A percentile compares a stretch with the other conserved stretches of the same genome.
Evolutionary conservation across 2,329 filamentous ascomycete species (phyloP).

Genomic region (Anisogramma anomala): DNA sequence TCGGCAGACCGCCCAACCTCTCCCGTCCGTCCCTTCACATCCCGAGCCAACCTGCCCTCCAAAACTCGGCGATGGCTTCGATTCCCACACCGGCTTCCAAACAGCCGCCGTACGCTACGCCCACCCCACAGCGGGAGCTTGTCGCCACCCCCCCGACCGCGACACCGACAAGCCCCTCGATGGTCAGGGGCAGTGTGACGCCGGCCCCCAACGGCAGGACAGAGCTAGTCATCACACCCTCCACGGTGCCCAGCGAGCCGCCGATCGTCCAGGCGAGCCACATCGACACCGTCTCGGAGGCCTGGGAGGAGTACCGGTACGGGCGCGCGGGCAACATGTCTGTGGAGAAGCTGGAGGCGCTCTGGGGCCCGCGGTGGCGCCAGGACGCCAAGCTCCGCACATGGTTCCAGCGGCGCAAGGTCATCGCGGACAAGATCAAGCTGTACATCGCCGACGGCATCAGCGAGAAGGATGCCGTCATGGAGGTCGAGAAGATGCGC

Average conservation of each 20-base stretch:
- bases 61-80: neutral
- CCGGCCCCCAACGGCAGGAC: neutral
- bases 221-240: constrained; percentile 9
- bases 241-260: constrained; percentile 17
- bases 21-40: neutral
- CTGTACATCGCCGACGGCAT: constrained; percentile 26
- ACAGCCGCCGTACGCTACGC: too few relatives aligned
- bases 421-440: constrained; percentile 29
- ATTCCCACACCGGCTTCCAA: neutral
- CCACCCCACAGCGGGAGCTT: constrained; percentile 1
- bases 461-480: constrained; percentile 25
- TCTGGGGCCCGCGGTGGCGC: constrained; percentile 27
- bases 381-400: constrained; percentile 25
- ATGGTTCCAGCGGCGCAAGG: constrained; percentile 29
- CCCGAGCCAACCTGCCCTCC: neutral
- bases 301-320: constrained; percentile 27
- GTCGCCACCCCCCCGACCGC: neutral
- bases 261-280: constrained; percentile 25
- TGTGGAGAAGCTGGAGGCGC: constrained; percentile 25
- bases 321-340: constrained; percentile 26
- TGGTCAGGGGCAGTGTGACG: neutral
- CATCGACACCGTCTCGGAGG: constrained; percentile 25
- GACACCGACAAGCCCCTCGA: neutral
- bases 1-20: neutral
- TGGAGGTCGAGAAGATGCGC: constrained; percentile 26